Base-by-base conservation (phyloP, 352 stramenopile genomes). In the Albugo candida region DNA sequence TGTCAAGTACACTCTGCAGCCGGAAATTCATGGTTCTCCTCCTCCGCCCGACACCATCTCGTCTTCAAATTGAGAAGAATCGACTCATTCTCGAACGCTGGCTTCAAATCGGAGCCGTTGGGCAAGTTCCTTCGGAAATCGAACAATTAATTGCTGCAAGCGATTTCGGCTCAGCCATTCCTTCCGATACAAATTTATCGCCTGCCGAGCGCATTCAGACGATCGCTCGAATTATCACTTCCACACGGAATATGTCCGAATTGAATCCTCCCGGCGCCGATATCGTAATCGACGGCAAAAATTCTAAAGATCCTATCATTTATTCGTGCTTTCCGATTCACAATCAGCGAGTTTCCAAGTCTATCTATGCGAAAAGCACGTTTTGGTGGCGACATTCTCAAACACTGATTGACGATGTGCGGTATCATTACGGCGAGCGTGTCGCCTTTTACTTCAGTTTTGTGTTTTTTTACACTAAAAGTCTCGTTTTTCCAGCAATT, bases 391-490 rank as follows among this genome's bases (percentile, higher is more conserved):
- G 65, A 61, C 67, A 72, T 14, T 78, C 77, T 17, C 73, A 76
- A 20, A 74, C 85, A 51, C 83, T 89, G 52, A 87, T 74, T 5
- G 83, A 79, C 48, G 72, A 85, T n/a, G 63, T 89, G 31, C 74
- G 73, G 12, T 86, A 82, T 36, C 71, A 87, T 49, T 89, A 89
- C 43, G 77, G 77, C 38, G 77, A 89, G 40, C 71, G 72, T 1
- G 77, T 89, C 11, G 77, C 77, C 5, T 89, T 89, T 49, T 84
- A 86, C 60, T 89, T 85, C 51, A 80, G 71, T 39, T 89, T 86
- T 55, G 55, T 86, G 36, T 84, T 89, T 40, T 19, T 89, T 2
- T 89, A 89, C 61, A 89, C 77, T 1, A 83, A 85, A 21, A 87
- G 74, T 36, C 52, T 89, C 17, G 17, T 82, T 13, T 49, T 83